Evolutionary conservation across 768 basidiomycete genomes (phyloP), one percentile per base, ranked within the genome.

Genomic region (Suillus variegatus): DNA sequence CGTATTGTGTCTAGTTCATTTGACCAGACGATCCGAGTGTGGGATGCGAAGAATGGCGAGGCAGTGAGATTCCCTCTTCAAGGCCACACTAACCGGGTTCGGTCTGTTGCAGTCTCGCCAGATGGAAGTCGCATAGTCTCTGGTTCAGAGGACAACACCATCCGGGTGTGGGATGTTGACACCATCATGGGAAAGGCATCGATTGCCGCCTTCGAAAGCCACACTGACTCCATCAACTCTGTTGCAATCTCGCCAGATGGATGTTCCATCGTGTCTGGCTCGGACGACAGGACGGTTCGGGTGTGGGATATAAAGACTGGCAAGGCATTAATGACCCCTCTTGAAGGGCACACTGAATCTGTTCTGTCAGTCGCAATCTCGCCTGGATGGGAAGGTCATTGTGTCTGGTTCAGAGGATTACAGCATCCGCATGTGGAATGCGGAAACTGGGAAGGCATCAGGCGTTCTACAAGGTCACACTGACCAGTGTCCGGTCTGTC

Each of bases 351-450:
- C 47, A 14, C 22, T 3, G 1, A 0, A 4, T 49, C 6, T 13
- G 47, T 22, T 49, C 12, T 4, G 6, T 49, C 47, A 14, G 22
- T 56, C 1, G 52, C 40, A 32, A 32, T 63, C 7, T 63, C 32
- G 2, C 7, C 20, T n/a, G 5, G 55, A 63, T 0, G 32, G 62
- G 18, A 28, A 7, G 4, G 4, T 38, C 18, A 46, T 69, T 18
- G 63, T 65, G 25, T 68, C 67, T 28, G 63, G 57, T 55, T 65
- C 67, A n/a, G 22, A 1, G 1, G 68, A 69, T 8, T 6, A 7
- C 22, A 49, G 22, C 22, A 25, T 25, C n/a, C 22, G 4, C 9
- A 10, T 46, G 46, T 46, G 46, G 46, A 10, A 46, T 46, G n/a
- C 1, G 4, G 10, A n/a, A 10, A 46, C 46, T n/a, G 46, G 46